Conservation (phyloP, 805 yeast species). For the Cyberlindnera veronae region DNA sequence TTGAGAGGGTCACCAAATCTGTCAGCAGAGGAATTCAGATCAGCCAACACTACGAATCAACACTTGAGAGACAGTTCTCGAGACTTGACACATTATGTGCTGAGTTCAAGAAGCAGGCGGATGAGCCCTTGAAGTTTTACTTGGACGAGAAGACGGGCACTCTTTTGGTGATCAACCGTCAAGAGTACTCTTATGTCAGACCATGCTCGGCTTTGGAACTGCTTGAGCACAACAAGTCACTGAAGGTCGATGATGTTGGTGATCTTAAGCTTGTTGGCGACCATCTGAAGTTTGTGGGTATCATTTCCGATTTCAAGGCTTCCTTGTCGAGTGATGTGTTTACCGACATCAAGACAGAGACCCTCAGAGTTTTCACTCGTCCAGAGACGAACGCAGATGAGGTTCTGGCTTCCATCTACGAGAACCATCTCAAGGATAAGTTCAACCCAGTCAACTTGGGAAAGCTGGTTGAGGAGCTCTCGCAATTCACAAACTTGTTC, state of each 20-base stretch:
- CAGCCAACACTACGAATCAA: slow-evolving; percentile 33
- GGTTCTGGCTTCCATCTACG: slow-evolving; percentile 36
- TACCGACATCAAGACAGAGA: slow-evolving; percentile 30
- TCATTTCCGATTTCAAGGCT: slow-evolving; percentile 38
- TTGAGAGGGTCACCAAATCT: slow-evolving; percentile 31
- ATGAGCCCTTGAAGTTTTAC: slow-evolving; percentile 56
- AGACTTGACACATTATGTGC: slow-evolving; percentile 68
- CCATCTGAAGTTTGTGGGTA: slow-evolving; percentile 31
- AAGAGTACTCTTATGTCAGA: slow-evolving; percentile 34
- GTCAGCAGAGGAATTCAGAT: slow-evolving; percentile 31
- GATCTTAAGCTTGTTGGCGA: slow-evolving; percentile 9
- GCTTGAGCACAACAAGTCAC: slow-evolving; percentile 28
- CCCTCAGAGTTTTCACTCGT: slow-evolving; percentile 35
- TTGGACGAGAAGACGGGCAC: slow-evolving; percentile 32
- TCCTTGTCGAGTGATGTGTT: slow-evolving; percentile 37
- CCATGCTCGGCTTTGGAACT: slow-evolving; percentile 33
- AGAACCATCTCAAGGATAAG: slow-evolving; percentile 36
- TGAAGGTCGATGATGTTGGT: slow-evolving; percentile 18
- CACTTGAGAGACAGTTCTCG: slow-evolving; percentile 55
- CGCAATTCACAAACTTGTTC: slow-evolving; percentile 35
- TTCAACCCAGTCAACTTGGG: slow-evolving; percentile 38
- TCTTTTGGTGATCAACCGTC: slow-evolving; percentile 34
- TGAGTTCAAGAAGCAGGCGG: slow-evolving; percentile 59
- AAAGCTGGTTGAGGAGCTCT: slow-evolving; percentile 38
- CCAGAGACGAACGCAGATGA: slow-evolving; percentile 25